Base-by-base conservation (phyloP, 495 filamentous ascomycete species). In the Opeltia flavorubescens region DNA sequence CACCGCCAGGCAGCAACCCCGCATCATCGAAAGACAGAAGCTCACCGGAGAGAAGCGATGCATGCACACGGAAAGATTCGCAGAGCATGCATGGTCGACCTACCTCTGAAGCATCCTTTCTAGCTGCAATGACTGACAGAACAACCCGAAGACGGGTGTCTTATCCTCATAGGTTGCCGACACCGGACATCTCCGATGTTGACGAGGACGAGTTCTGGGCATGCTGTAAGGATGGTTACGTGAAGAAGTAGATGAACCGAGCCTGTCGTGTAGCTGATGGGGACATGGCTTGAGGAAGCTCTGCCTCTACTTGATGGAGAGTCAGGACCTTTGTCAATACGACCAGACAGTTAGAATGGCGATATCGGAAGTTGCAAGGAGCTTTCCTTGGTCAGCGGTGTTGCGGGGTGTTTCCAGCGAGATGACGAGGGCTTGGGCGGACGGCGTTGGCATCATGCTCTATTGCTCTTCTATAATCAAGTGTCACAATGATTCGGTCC, bases 171-270 rank as follows among this genome's bases (percentile, higher is more conserved):
- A 43, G 44, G 18, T 46, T 58, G 27, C 42, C 47, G 15, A 55
- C 55, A 34, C 55, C 55, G 20, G 52, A 58, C 27, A 26, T 58
- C 2, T 55, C 55, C 13, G 52, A 58, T 18, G 25, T 50, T 36
- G 55, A 54, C 4, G 51, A 50, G 29, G 55, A 53, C 31, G 49
- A 47, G 4, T 44, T 58, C 23, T 58, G 55, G 52, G 44, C 36
- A 28, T 58, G 55, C 50, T 52, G 49, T 25, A 44, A 27, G 13
- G 39, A 27, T 13, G 41, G 24, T 24, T 20, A 31, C 18, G 21
- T 11, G 21, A 36, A 28, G 38, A 12, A n/a, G 29, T 26, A 35
- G 2, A 35, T 26, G 3, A 13, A 15, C 0, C 46, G 12, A 4
- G 7, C 11, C 39, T 44, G n/a, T n/a, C n/a, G n/a, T n/a, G n/a